Evolutionary conservation across 2,329 filamentous ascomycete species (phyloP).

Genomic region (Boeremia lycopersici): DNA sequence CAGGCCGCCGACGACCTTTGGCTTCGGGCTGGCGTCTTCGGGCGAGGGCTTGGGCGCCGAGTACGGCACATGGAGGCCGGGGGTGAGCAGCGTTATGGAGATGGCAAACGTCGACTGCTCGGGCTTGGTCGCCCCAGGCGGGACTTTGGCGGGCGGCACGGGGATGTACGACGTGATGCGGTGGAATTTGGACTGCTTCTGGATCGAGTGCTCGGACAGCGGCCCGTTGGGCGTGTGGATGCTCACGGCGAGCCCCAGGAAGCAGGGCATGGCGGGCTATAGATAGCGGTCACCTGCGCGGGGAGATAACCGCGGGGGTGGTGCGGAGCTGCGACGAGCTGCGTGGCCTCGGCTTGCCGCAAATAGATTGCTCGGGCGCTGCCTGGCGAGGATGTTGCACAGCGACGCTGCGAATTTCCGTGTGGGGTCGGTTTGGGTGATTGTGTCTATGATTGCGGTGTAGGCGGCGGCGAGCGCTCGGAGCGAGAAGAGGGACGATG

Average conservation of each 20-base stretch:
- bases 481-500: slow-evolving; percentile 17
- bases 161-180: slow-evolving; percentile 98
- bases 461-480: slow-evolving; percentile 15
- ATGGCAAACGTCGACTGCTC: slow-evolving; percentile 97
- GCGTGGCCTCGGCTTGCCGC: slow-evolving; percentile 30
- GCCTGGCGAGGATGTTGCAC: slow-evolving; percentile 16
- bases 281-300: slow-evolving; percentile 13
- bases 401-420: slow-evolving; percentile 20
- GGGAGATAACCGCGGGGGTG: slow-evolving; percentile 27
- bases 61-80: slow-evolving; percentile 87
- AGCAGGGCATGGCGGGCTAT: slow-evolving; percentile 76
- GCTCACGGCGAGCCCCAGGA: slow-evolving; percentile 98
- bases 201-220: slow-evolving; percentile 89
- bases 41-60: slow-evolving; percentile 82
- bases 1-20: slow-evolving; percentile 78
- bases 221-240: slow-evolving; percentile 84
- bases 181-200: slow-evolving; percentile 87
- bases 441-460: slow-evolving; percentile 14
- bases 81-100: slow-evolving; percentile 92
- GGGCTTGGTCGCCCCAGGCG: slow-evolving; percentile 70
- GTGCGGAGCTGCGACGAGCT: slow-evolving; percentile 17
- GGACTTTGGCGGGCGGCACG: slow-evolving; percentile 84
- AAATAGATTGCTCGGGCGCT: slow-evolving; percentile 11
- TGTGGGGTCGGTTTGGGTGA: slow-evolving; percentile 12
- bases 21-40: slow-evolving; percentile 78